Evolutionary conservation across 192 early-diverging fungal genomes (phyloP).

Genomic region (Nowakowskiella sp.): DNA sequence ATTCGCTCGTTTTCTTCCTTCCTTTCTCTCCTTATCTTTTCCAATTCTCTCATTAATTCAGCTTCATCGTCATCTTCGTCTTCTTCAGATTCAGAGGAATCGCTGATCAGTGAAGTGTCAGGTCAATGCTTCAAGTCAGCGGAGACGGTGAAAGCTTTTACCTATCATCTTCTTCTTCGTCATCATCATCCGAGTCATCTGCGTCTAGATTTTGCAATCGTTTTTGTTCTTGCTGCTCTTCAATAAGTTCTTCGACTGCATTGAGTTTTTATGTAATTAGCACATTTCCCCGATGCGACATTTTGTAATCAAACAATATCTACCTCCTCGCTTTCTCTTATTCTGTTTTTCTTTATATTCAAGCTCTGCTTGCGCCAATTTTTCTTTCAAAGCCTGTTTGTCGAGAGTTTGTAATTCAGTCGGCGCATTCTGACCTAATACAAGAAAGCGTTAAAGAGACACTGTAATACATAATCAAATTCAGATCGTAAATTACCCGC

Average conservation of each 20-base stretch:
- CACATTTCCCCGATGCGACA: neutral
- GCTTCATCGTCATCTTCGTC: slow-evolving; percentile 89
- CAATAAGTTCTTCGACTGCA: slow-evolving; percentile 11
- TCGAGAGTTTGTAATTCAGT: slow-evolving; percentile 12
- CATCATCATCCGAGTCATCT: slow-evolving; percentile 41
- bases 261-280: neutral
- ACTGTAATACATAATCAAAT: neutral
- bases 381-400: slow-evolving; percentile 24
- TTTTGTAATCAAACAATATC: neutral
- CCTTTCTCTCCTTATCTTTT: slow-evolving; percentile 90
- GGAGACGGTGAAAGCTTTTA: slow-evolving; percentile 16
- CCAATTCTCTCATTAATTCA: slow-evolving; percentile 56
- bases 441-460: slow-evolving; percentile 4
- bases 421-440: slow-evolving; percentile 40
- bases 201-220: slow-evolving; percentile 44
- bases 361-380: slow-evolving; percentile 27
- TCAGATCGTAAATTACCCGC: neutral
- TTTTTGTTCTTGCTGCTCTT: slow-evolving; percentile 49
- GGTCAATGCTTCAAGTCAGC: slow-evolving; percentile 7
- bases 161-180: slow-evolving; percentile 37
- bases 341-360: slow-evolving; percentile 19
- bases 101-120: slow-evolving; percentile 6
- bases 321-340: slow-evolving; percentile 11
- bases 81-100: slow-evolving; percentile 37
- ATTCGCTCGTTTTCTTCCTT: slow-evolving; percentile 81